Evolutionary conservation across 768 basidiomycete species (phyloP).

Genomic region (Vararia minispora): DNA sequence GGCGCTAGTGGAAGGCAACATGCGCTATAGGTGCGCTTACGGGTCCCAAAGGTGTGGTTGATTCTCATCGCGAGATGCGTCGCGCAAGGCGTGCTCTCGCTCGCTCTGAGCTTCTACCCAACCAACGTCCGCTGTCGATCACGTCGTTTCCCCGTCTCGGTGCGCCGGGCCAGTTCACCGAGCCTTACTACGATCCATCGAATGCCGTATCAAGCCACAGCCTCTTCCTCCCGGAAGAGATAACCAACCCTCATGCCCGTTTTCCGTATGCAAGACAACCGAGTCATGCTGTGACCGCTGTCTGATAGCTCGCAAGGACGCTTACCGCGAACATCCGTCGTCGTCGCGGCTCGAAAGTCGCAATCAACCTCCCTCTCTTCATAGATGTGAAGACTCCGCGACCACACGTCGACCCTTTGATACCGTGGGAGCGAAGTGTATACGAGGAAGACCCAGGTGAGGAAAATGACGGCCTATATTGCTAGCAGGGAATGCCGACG

Average conservation of each 20-base stretch:
- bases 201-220: constrained; percentile 83
- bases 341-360: constrained; percentile 86
- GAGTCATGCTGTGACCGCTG: constrained; percentile 26
- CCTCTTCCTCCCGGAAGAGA: constrained; percentile 88
- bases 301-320: constrained; percentile 46
- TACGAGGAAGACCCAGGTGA: constrained; percentile 80
- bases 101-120: constrained; percentile 66
- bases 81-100: constrained; percentile 65
- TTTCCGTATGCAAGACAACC: too few relatives aligned
- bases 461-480: constrained; percentile 11
- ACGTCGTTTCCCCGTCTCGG: constrained; percentile 95
- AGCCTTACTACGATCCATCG: constrained; percentile 70
- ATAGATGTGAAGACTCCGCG: constrained; percentile 78
- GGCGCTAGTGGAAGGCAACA: constrained; percentile 84
- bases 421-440: constrained; percentile 75
- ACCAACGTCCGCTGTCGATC: constrained; percentile 86
- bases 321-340: constrained; percentile 94
- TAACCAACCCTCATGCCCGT: constrained; percentile 94
- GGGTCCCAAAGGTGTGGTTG: background rate
- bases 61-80: background rate
- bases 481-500: constrained; percentile 9
- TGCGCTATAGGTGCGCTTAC: constrained; percentile 69
- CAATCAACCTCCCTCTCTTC: constrained; percentile 90
- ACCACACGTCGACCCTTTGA: constrained; percentile 88
- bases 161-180: constrained; percentile 81